Conservation (phyloP, 1,139 yeast genomes). For the Nadsonia commutata region DNA sequence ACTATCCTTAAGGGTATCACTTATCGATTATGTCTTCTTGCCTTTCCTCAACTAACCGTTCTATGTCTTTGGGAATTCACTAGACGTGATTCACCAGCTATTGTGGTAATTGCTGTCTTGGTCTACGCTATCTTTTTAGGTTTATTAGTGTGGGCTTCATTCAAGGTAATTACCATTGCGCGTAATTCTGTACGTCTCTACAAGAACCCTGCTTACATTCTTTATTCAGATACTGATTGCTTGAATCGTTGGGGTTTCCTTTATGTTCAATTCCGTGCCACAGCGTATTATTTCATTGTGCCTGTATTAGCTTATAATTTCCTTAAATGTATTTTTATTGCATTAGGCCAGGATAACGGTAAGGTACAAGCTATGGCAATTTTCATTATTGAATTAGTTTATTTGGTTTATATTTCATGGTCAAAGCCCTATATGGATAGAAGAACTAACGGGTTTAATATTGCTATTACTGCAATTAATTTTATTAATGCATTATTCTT, state of each 20-base stretch:
- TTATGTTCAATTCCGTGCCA: slow-evolving; percentile 83
- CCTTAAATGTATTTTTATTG: slow-evolving; percentile 69
- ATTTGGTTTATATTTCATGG: slow-evolving; percentile 49
- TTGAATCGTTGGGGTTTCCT: slow-evolving; percentile 85
- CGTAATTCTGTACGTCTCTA: slow-evolving; percentile 53
- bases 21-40: slow-evolving; percentile 65
- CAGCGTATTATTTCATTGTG: slow-evolving; percentile 66
- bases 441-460: slow-evolving; percentile 83
- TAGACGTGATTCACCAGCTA: slow-evolving; percentile 69
- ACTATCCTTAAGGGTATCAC: slow-evolving; percentile 74
- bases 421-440: slow-evolving; percentile 87
- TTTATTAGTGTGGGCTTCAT: slow-evolving; percentile 58
- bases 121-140: slow-evolving; percentile 42
- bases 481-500: slow-evolving; percentile 74
- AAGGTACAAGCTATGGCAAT: slow-evolving; percentile 67
- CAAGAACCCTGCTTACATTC: slow-evolving; percentile 83
- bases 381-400: slow-evolving; percentile 58
- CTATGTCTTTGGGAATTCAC: slow-evolving; percentile 85
- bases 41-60: slow-evolving; percentile 75
- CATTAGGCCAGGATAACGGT: slow-evolving; percentile 69
- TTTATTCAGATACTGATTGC: slow-evolving; percentile 70
- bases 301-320: slow-evolving; percentile 52
- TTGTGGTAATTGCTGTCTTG: slow-evolving; percentile 62
- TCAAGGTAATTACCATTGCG: slow-evolving; percentile 58
- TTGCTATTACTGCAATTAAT: slow-evolving; percentile 65